Conservation (phyloP, 495 filamentous ascomycete species). For the Aspergillus egyptiacus region DNA sequence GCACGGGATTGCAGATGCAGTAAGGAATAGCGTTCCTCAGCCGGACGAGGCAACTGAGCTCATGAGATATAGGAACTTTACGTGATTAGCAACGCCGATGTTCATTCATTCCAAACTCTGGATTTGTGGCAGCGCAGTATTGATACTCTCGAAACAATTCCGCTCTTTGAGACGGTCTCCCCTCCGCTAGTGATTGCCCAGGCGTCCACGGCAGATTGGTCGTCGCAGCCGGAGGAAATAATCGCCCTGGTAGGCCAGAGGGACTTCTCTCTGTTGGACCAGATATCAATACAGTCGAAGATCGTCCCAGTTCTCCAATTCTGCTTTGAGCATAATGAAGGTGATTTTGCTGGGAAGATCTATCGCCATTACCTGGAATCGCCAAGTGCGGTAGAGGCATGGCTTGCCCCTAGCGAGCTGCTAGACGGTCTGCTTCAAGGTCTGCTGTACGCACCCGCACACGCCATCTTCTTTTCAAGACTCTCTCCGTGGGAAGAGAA, state of each 20-base stretch:
- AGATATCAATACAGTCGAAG: neutral
- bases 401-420: neutral
- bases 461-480: neutral
- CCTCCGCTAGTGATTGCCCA: neutral
- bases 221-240: neutral
- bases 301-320: neutral
- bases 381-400: neutral
- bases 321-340: conserved; percentile 1
- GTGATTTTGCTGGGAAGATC: neutral
- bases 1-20: neutral
- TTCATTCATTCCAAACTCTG: neutral
- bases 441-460: neutral
- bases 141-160: neutral
- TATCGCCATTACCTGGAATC: neutral
- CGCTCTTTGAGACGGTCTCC: neutral
- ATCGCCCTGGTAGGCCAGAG: neutral
- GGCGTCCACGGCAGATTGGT: neutral
- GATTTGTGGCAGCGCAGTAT: neutral
- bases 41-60: neutral
- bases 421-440: neutral
- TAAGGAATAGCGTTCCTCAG: neutral
- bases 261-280: neutral
- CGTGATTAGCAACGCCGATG: conserved; percentile 1
- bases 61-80: neutral
- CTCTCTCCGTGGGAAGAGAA: neutral